These are phyloP conservation scores for Chlamydomonas schloesseri DNA, from an alignment of 139 green algal genomes.

Conservation along the genomic window DNA sequence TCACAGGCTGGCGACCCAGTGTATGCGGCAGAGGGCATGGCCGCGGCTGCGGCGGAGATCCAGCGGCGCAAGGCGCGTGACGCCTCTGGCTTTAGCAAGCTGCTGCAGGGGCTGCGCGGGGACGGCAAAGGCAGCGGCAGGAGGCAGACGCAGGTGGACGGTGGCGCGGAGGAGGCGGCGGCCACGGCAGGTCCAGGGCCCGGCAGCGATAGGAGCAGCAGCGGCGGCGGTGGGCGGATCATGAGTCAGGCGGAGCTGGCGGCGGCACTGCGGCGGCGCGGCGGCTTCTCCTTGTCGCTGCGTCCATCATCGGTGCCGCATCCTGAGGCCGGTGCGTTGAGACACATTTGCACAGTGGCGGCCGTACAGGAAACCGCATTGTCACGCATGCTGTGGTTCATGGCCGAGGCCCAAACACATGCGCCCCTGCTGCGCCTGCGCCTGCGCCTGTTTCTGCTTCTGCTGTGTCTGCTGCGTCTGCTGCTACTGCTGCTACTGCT, in stretches of 20 bases:
- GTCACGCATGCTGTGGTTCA: no score
- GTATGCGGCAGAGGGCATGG: not conserved
- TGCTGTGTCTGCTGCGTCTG: no score
- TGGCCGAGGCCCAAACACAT: no score
- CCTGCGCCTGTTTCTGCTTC: no score
- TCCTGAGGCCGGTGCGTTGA: slow-evolving; percentile 35
- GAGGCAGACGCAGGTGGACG: no score
- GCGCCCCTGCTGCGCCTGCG: no score
- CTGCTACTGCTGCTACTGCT: no score
- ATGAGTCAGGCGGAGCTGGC: slow-evolving; percentile 10
- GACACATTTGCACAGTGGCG: no score
- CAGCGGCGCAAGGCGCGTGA: not conserved
- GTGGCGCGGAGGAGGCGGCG: not conserved
- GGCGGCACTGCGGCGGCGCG: slow-evolving; percentile 6
- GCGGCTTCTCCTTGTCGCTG: slow-evolving; percentile 24
- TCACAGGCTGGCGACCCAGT: slow-evolving; percentile 39
- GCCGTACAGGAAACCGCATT: no score
- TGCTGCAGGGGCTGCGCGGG: not conserved
- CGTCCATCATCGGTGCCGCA: slow-evolving; percentile 30
- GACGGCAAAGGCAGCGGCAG: not conserved
- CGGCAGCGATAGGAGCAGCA: not conserved
- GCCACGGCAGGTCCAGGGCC: not conserved
- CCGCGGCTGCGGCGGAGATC: not conserved
- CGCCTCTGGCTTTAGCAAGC: slow-evolving; percentile 21
- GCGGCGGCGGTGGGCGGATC: not conserved